A percentile compares a stretch with the other conserved stretches of the same genome.
Conservation (phyloP, 176 grass and related monocot genomes). For the Leersia perrieri region DNA sequence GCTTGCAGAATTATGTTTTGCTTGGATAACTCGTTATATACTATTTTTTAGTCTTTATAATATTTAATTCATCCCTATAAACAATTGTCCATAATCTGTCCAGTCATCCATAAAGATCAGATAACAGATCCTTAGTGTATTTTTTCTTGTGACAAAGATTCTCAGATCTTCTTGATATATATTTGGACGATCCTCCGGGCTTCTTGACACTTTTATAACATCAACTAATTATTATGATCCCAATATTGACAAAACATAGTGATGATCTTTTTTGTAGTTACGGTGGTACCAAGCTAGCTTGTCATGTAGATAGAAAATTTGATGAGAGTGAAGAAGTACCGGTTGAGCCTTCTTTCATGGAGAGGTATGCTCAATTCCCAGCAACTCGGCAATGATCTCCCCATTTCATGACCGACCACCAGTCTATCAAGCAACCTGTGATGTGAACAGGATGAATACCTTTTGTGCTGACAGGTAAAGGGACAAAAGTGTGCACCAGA, state of each 20-base stretch:
- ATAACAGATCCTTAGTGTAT: too few species aligned
- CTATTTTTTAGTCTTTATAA: too few species aligned
- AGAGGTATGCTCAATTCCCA: background rate
- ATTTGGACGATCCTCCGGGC: background rate
- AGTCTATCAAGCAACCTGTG: background rate
- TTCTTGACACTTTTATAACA: background rate
- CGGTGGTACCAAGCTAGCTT: background rate
- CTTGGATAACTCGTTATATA: too few species aligned
- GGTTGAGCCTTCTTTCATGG: background rate
- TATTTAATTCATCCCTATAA: too few species aligned
- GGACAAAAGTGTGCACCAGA: background rate
- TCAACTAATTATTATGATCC: background rate
- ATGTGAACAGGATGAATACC: background rate
- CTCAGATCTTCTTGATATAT: background rate
- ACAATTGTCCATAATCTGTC: too few species aligned
- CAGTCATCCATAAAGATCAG: too few species aligned
- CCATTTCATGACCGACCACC: background rate
- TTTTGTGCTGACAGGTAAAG: background rate
- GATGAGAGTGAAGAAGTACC: background rate
- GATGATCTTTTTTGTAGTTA: conserved; percentile 11
- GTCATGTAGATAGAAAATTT: background rate
- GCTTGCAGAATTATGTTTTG: too few species aligned
- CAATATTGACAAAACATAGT: background rate
- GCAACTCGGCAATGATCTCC: background rate
- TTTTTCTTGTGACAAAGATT: too few species aligned